A percentile compares a stretch with the other conserved stretches of the same genome.
phyloP scores from a whole-genome alignment of 2,329 filamentous ascomycete species.

The Colletotrichum lentis region DNA sequence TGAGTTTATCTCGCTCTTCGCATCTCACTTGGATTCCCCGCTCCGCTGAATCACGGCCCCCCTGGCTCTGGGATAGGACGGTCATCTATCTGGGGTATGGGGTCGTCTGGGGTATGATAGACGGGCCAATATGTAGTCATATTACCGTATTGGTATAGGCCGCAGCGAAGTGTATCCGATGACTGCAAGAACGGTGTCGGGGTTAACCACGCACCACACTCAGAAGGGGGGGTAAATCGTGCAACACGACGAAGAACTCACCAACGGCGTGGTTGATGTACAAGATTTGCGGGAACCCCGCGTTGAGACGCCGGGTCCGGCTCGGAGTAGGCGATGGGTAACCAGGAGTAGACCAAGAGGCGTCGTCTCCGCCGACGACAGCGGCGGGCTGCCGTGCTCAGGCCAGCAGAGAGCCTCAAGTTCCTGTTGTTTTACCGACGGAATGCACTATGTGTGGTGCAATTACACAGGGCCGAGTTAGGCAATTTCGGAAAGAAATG shows the following conservation, averaged over 20 bases:
- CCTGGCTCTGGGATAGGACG: background rate
- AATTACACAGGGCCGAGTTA: background rate
- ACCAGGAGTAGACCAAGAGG: slow-evolving; percentile 51
- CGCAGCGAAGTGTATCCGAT: slow-evolving; percentile 57
- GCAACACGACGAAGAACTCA: slow-evolving; percentile 35
- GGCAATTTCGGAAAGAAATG: slow-evolving; percentile 11
- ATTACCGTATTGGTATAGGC: background rate
- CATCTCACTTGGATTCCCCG: background rate
- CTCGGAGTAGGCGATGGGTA: slow-evolving; percentile 60
- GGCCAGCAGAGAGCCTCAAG: slow-evolving; percentile 32
- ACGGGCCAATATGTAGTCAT: background rate
- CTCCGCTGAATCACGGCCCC: background rate
- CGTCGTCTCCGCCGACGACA: background rate
- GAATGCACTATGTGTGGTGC: slow-evolving; percentile 7
- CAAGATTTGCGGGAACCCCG: slow-evolving; percentile 66
- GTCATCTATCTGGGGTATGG: slow-evolving; percentile 6
- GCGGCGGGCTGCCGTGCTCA: slow-evolving; percentile 7
- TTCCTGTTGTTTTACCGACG: slow-evolving; percentile 32
- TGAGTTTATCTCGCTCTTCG: slow-evolving; percentile 11
- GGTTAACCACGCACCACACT: background rate
- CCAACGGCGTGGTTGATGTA: slow-evolving; percentile 64
- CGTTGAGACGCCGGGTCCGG: slow-evolving; percentile 43
- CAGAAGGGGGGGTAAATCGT: too few species aligned
- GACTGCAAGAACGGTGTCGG: slow-evolving; percentile 47
- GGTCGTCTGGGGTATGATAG: background rate